These are phyloP conservation scores for Ceratocystiopsis brevicomis DNA, from an alignment of 2,329 filamentous ascomycete genomes.

Conservation along the genomic window DNA sequence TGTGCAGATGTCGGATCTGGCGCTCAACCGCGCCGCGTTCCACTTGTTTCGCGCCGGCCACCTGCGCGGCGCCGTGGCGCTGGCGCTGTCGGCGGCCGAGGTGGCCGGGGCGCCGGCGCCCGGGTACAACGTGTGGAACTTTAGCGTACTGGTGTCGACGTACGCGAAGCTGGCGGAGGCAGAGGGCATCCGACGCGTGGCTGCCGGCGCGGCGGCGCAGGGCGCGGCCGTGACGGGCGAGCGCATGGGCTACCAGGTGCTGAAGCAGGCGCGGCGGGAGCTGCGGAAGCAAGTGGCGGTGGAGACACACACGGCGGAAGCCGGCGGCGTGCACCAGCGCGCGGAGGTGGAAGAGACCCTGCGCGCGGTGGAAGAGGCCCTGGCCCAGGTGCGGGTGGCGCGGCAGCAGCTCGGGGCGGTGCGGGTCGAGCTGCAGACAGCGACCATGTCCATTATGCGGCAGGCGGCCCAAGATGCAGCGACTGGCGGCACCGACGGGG, in stretches of 20 bases:
- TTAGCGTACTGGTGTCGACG: slow-evolving; percentile 13
- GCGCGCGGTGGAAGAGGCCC: slow-evolving; percentile 11
- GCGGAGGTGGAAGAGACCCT: slow-evolving; percentile 1
- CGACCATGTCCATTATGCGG: slow-evolving; percentile 15
- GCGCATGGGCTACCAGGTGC: slow-evolving; percentile 9
- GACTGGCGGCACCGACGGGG: background rate
- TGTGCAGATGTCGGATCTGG: slow-evolving; percentile 11
- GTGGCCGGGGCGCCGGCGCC: slow-evolving; percentile 2
- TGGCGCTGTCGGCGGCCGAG: slow-evolving; percentile 13
- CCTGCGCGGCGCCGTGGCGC: slow-evolving; percentile 12
- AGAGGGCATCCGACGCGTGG: slow-evolving; percentile 10
- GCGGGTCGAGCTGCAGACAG: slow-evolving; percentile 9
- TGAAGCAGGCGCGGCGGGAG: slow-evolving; percentile 8
- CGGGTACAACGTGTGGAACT: slow-evolving; percentile 17
- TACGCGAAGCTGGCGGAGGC: slow-evolving; percentile 12
- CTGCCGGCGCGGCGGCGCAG: slow-evolving; percentile 7
- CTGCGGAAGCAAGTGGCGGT: slow-evolving; percentile 1
- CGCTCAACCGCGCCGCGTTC: slow-evolving; percentile 15
- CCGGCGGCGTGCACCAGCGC: background rate
- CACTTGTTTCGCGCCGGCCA: slow-evolving; percentile 13
- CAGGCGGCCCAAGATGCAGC: slow-evolving; percentile 13
- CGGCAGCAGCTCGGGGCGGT: slow-evolving; percentile 9
- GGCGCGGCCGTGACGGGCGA: slow-evolving; percentile 8
- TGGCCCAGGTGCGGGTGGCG: slow-evolving; percentile 8
- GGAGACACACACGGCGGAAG: no score